These are phyloP conservation scores for Diutina mesorugosa DNA, from an alignment of 1,139 yeast species.

Conservation along the genomic window DNA sequence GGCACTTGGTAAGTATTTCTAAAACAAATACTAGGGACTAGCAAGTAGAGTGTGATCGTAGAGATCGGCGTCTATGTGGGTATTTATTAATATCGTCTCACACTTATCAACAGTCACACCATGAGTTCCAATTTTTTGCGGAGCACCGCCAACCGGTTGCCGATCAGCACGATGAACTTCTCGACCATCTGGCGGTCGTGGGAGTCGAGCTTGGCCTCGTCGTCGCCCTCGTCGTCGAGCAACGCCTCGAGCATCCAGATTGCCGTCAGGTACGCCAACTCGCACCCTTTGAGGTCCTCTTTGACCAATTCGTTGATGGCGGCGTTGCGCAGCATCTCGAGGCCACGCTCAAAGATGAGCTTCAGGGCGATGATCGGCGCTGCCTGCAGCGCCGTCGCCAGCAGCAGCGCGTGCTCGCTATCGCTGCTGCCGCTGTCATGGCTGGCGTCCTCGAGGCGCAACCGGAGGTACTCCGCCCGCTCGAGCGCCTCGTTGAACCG, in stretches of 20 bases:
- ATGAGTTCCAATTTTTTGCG: constrained; percentile 24
- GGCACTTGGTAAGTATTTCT: too few relatives aligned
- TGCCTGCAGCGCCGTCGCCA: background rate
- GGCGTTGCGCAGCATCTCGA: constrained; percentile 84
- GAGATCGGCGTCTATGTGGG: too few relatives aligned
- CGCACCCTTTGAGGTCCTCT: constrained; percentile 69
- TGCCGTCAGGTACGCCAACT: constrained; percentile 78
- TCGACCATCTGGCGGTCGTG: constrained; percentile 69
- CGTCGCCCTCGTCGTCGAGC: constrained; percentile 37
- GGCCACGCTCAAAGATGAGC: constrained; percentile 80
- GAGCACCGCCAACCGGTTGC: constrained; percentile 51
- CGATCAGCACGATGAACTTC: constrained; percentile 63
- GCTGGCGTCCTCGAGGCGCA: constrained; percentile 41
- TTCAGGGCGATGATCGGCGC: constrained; percentile 54
- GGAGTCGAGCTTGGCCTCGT: constrained; percentile 36
- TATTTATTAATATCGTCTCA: background rate
- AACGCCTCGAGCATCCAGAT: constrained; percentile 92
- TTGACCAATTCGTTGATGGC: constrained; percentile 78
- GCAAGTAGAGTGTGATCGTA: too few relatives aligned
- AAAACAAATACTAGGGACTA: too few relatives aligned
- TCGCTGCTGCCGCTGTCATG: constrained; percentile 9
- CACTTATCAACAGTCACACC: background rate
- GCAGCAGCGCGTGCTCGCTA: constrained; percentile 5
- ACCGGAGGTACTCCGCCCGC: constrained; percentile 67
- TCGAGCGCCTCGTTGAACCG: constrained; percentile 81